Base-by-base conservation (phyloP, 306 rosid genomes). In the Hippophae tibetana region DNA sequence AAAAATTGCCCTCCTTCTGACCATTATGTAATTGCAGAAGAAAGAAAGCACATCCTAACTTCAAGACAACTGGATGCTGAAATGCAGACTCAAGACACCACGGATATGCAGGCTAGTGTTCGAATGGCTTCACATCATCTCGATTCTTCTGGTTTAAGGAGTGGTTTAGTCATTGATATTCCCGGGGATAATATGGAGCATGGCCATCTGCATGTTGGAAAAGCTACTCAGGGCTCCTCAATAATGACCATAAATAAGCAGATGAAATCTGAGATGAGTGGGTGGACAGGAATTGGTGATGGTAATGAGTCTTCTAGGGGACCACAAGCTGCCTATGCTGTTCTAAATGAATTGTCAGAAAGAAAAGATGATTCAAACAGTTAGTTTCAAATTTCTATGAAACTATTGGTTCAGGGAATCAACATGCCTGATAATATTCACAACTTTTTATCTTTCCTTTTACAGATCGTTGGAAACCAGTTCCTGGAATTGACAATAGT, bases 401-500 rank as follows among this genome's bases (percentile, higher is more conserved):
- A 5, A 68, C 43, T 74, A 54, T 69, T 74, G 83, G 75, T 65
- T 66, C 71, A 7, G 77, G 84, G 60, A 77, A 72, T 75, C 86
- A 73, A 57, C 69, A 62, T 66, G 64, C 76, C 38, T 31, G 38
- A 31, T 60, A 66, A 76, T 42, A 72, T 68, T 63, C 80, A 71
- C 43, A 56, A 64, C 47, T 43, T 92, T 77, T 74, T 86, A 44
- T 74, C 73, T 76, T 58, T 89, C 31, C 69, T 76, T 71, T 76
- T 7, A 74, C 85, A 73, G 98, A 87, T 70, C 89, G 72, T 27
- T 88, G 95, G 99, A 92, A 78, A 75, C 76, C 85, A 57, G 72
- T 79, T 68, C 70, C 86, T 42, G 89, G 82, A 65, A 51, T 70
- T 52, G 87, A 73, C 48, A 82, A 67, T 65, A 78, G 78, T 64